Percentiles rank a stretch among this genome's conserved stretches.
phyloP scores from a whole-genome alignment of 2,329 filamentous ascomycete species.

The Aspergillus fumigatus region DNA sequence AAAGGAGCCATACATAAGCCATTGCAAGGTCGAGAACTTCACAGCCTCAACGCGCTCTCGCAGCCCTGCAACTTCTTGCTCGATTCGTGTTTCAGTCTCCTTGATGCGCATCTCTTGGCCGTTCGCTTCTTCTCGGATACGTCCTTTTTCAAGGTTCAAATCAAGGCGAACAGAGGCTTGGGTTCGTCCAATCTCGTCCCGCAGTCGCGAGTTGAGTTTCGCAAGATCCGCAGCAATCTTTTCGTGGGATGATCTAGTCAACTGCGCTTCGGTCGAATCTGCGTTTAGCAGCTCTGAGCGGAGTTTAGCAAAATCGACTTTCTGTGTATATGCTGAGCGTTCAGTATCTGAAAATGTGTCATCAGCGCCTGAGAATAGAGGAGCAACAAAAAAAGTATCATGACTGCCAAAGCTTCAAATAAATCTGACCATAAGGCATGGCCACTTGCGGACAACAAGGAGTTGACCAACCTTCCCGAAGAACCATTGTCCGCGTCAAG shows the following conservation, averaged over 20 bases:
- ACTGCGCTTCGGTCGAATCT: slow-evolving; percentile 83
- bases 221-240: slow-evolving; percentile 89
- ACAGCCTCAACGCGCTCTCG: slow-evolving; percentile 92
- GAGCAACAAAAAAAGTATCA: background rate
- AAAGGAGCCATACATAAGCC: slow-evolving; percentile 74
- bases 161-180: slow-evolving; percentile 90
- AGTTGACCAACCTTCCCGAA: slow-evolving; percentile 72
- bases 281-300: slow-evolving; percentile 89
- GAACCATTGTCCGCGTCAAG: slow-evolving; percentile 93
- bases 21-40: slow-evolving; percentile 97
- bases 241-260: slow-evolving; percentile 87
- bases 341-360: slow-evolving; percentile 39
- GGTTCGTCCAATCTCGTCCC: slow-evolving; percentile 91
- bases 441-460: background rate
- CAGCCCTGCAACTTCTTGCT: slow-evolving; percentile 90
- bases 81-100: slow-evolving; percentile 97
- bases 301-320: slow-evolving; percentile 96
- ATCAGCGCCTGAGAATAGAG: slow-evolving; percentile 1
- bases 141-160: slow-evolving; percentile 91
- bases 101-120: slow-evolving; percentile 97
- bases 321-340: slow-evolving; percentile 64
- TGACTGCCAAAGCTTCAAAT: background rate
- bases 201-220: slow-evolving; percentile 81
- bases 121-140: slow-evolving; percentile 93
- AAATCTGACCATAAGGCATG: background rate